Evolutionary conservation across 2,329 filamentous ascomycete species (phyloP), one percentile per base, ranked within the genome.

Genomic region (Coniochaeta ligniaria): DNA sequence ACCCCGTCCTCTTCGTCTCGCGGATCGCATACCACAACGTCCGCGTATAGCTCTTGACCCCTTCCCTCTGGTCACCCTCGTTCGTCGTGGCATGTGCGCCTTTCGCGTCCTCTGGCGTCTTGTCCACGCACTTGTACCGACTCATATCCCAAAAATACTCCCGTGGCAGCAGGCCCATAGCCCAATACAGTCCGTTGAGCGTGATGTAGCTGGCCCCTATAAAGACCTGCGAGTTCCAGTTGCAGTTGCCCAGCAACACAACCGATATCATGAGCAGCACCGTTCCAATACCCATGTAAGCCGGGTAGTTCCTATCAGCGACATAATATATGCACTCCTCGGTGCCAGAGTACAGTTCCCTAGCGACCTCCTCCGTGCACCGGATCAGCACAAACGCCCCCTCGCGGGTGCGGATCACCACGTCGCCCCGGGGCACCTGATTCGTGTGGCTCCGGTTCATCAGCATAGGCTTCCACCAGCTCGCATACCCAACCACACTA

Each of bases 301-400:
- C 68, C 22, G 80, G 78, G 68, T 86, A 84, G 1, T 66, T 65
- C n/a, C 67, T 72, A 31, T 71, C 75, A 4, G 71, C 71, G 47
- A 86, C 78, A 26, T 77, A 73, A 65, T 87, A 87, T 31, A 79
- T 68, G 69, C 85, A 87, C 66, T 83, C 79, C 64, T 87, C 84
- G 0, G 82, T 85, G 17, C 83, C 83, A 0, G 78, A 79, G 70
- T 87, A 87, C 0, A 88, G 76, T 67, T 87, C 84, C n/a, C 85
- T 77, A 1, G 83, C 81, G 1, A 87, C 80, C 35, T 84, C 79
- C 68, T 87, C 84, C 6, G 78, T 77, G 66, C 84, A 86, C 54
- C 75, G 74, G 17, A 88, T 73, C 7, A 86, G 72, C 2, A 88
- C 69, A 64, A 87, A 86, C 1, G 82, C 83, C 1, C 84, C 84